Base-by-base conservation (phyloP, 2,329 filamentous ascomycete genomes). In the Sclerotinia glacialis region DNA sequence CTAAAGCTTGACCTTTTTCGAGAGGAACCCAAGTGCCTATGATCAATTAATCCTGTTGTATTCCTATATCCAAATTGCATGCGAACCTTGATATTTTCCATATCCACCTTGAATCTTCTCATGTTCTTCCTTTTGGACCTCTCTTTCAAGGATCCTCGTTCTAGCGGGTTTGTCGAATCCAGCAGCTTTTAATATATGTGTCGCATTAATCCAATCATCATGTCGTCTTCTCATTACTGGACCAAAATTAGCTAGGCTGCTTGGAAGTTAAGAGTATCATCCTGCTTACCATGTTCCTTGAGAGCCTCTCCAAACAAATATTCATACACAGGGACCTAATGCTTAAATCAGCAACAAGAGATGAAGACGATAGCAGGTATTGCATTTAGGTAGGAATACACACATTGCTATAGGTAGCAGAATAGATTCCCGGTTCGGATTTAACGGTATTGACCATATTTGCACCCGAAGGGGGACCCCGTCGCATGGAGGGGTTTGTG, bases 171-270 rank as follows among this genome's bases (percentile, higher is more conserved):
- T 99, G 79, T 99, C 95, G 76, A 97, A 97, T 66, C 94, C 94
- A 69, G 95, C 95, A 50, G 96, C 92, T 77, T 99, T 99, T 59
- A 99, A 82, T 68, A 99, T 98, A 77, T 99, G 95, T 64, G 95
- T 99, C n/a, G 95, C 95, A 82, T 99, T 99, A 80, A 99, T 95
- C 93, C 94, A 99, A 79, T 98, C 88, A 78, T 99, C 95, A 64
- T 88, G 86, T 68, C 94, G 88, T 61, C 95, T 87, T 78, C 95
- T 90, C 95, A 99, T 99, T 71, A 98, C 75, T 76, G 26, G 12
- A 23, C 6, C 5, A 18, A 5, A 62, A 23, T 70, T 16, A 63
- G 53, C 52, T 16, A 7, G 9, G 31, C 71, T 2, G 16, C 18
- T 23, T n/a, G 21, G 16, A 42, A n/a, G 23, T 49, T 21, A 26